Evolutionary conservation across 495 filamentous ascomycete genomes (phyloP), one percentile per base, ranked within the genome.

Genomic region (Penicillium dipodomyicola): DNA sequence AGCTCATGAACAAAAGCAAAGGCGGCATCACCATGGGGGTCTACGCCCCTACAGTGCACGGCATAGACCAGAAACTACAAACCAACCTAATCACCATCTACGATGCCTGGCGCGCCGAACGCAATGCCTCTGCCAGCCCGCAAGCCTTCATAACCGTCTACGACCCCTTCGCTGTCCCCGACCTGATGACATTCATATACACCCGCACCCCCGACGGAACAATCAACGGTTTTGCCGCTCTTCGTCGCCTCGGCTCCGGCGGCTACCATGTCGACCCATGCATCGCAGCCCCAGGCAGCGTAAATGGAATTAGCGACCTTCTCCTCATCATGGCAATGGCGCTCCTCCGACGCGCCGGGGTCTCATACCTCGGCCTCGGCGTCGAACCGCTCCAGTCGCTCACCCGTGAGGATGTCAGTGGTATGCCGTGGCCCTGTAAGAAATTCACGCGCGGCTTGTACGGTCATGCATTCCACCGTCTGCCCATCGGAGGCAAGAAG

Each of bases 191-290:
- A 3, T 79, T 74, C 63, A 63, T 79, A 17, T 77, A 79, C 52
- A 69, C 68, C 2, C 66, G 69, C 19, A 64, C 60, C 2, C 51
- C 68, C 2, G 62, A 71, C 32, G 67, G 65, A n/a, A 39, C 22
- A 0, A 62, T 70, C 11, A 71, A 71, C 41, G 74, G 74, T 0
- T 76, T 79, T 41, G 74, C 74, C 0, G 76, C 70, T 0, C 62
- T 79, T 0, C 72, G 76, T 5, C 63, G 58, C 3, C 60, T 79
- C 6, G 71, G 72, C 17, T 61, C 65, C 10, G 55, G 64, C 2
- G 76, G 74, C 22, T 79, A 76, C 46, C 75, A 79, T 40, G 45
- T 79, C 33, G 76, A 79, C 30, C 76, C 76, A 0, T 79, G 67
- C 56, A 70, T 79, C 42, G 72, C 72, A 0, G 61, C 67, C 3